Base-by-base conservation (phyloP, 345 rosid genomes). In the Lumnitzera racemosa region DNA sequence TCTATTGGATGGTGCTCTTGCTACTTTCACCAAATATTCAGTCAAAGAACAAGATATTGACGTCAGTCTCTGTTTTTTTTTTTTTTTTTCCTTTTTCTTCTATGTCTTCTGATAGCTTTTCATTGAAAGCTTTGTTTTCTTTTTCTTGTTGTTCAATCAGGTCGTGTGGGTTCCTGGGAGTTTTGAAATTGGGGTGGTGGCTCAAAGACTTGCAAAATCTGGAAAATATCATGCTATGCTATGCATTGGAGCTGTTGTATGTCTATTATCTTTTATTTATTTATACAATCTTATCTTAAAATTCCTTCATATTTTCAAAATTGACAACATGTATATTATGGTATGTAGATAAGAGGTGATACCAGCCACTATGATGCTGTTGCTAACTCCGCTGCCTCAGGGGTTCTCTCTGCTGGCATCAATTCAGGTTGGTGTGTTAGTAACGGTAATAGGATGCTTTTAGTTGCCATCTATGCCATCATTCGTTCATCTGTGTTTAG, bases 201-300 rank as follows among this genome's bases (percentile, higher is more conserved):
- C 99, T 0, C 77, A 90, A 51, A 80, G 63, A 58, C 90, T 94
- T 6, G 97, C 91, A 59, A 94, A 83, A 64, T 88, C 97, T 4
- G 70, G 71, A 51, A 94, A 80, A 7, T 94, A 81, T 58, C 54
- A 88, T 63, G 90, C 96, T 13, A 67, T 94, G 61, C 63, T 94
- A 46, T 94, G 99, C 61, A 89, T 90, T 48, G 99, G 99, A 24
- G 99, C 99, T 61, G 97, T 94, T 96, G 99, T 94, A 87, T 64
- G 84, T 36, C 65, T 41, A 4, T 48, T 24, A 2, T 47, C 13
- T 65, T 57, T 24, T 43, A 50, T 57, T 59, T 58, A 58, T 3
- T 53, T 47, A 15, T 56, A 10, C 12, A 53, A 15, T 57, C 48
- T 31, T 57, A 54, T 16, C 53, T 16, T 17, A 12, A n/a, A 36